Evolutionary conservation across 2,329 filamentous ascomycete species (phyloP).

Genomic region (Neofusicoccum laricinum): DNA sequence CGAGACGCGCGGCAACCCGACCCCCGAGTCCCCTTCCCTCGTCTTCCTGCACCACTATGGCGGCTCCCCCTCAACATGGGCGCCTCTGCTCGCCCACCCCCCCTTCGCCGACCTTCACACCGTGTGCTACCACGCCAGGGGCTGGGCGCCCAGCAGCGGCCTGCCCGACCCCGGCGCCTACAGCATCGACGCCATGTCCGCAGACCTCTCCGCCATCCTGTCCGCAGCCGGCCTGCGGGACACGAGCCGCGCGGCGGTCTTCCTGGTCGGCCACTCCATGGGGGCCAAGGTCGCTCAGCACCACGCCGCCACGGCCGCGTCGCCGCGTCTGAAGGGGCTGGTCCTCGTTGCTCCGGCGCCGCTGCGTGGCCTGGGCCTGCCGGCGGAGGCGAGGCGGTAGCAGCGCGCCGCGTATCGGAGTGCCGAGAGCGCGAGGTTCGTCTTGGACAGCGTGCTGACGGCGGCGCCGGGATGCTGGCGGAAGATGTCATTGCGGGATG

Average conservation of each 20-base stretch:
- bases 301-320: slow-evolving; percentile 17
- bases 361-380: slow-evolving; percentile 30
- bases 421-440: slow-evolving; percentile 29
- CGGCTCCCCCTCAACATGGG: slow-evolving; percentile 28
- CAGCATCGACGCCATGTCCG: slow-evolving; percentile 27
- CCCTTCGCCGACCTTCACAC: slow-evolving; percentile 17
- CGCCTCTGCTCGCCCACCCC: slow-evolving; percentile 26
- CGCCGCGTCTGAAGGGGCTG: slow-evolving; percentile 27
- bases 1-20: not conserved
- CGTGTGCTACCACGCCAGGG: slow-evolving; percentile 32
- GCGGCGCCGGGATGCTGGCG: slow-evolving; percentile 14
- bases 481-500: slow-evolving; percentile 12
- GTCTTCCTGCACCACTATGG: slow-evolving; percentile 42
- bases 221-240: slow-evolving; percentile 11
- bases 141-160: slow-evolving; percentile 37
- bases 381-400: slow-evolving; percentile 33
- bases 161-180: slow-evolving; percentile 27
- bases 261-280: slow-evolving; percentile 41
- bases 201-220: slow-evolving; percentile 24
- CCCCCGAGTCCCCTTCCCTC: slow-evolving; percentile 1
- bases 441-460: slow-evolving; percentile 32
- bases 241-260: slow-evolving; percentile 22
- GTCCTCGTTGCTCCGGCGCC: slow-evolving; percentile 36
- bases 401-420: slow-evolving; percentile 34
- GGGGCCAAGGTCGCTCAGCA: slow-evolving; percentile 38